phyloP scores from a whole-genome alignment of 352 stramenopile species.

The Phytophthora melonis region DNA sequence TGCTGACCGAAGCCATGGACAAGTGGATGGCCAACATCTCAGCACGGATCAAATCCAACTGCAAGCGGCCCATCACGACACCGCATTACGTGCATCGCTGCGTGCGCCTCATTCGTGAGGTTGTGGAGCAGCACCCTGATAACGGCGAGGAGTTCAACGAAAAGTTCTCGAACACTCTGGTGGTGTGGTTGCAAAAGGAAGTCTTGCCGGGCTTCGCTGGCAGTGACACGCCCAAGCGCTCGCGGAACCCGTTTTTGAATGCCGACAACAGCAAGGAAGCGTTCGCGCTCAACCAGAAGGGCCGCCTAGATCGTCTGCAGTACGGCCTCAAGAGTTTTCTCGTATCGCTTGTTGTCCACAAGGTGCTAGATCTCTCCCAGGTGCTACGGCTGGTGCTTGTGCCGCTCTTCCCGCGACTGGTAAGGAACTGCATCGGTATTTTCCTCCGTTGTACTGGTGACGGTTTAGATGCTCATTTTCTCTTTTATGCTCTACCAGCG shows the following conservation, averaged over 20 bases:
- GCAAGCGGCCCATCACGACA: conserved; percentile 79
- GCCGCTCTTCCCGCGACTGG: conserved; percentile 81
- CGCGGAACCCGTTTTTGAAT: conserved; percentile 86
- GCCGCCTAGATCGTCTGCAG: conserved; percentile 82
- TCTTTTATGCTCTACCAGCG: conserved; percentile 44
- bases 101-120: conserved; percentile 83
- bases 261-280: conserved; percentile 84
- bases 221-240: conserved; percentile 79
- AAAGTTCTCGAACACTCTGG: conserved; percentile 86
- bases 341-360: conserved; percentile 83
- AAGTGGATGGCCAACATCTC: conserved; percentile 90
- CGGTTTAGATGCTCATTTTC: background rate
- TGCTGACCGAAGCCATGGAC: conserved; percentile 89
- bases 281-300: conserved; percentile 85
- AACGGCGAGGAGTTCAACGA: conserved; percentile 86
- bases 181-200: conserved; percentile 90
- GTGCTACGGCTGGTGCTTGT: conserved; percentile 86
- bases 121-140: conserved; percentile 86
- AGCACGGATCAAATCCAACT: conserved; percentile 71
- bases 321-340: conserved; percentile 90
- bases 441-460: background rate
- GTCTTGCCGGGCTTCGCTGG: conserved; percentile 84
- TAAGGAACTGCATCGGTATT: conserved; percentile 23
- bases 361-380: conserved; percentile 87
- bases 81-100: conserved; percentile 89